These are phyloP conservation scores for Alternaria ethzedia DNA, from an alignment of 2,329 filamentous ascomycete genomes.

Conservation along the genomic window DNA sequence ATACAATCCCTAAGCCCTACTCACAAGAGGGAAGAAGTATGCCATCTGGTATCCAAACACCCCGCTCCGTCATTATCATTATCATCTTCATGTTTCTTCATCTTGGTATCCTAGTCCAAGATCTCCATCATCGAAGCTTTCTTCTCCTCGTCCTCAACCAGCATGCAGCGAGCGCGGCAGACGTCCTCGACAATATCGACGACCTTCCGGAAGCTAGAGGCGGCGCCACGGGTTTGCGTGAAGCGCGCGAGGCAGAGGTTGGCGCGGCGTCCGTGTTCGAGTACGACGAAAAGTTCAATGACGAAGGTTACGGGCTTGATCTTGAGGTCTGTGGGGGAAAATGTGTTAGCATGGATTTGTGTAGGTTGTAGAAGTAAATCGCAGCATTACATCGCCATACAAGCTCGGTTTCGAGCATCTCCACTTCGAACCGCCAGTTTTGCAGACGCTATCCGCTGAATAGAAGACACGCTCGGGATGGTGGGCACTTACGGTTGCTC, in stretches of 20 bases:
- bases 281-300: slow-evolving; percentile 84
- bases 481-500: slow-evolving; percentile 72
- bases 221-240: slow-evolving; percentile 89
- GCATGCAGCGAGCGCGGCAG: slow-evolving; percentile 67
- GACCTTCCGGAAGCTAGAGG: slow-evolving; percentile 84
- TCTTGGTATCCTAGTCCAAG: slow-evolving; percentile 30
- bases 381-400: slow-evolving; percentile 28
- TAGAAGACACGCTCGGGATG: slow-evolving; percentile 12
- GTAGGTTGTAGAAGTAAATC: not conserved
- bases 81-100: not conserved
- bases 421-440: slow-evolving; percentile 23
- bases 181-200: slow-evolving; percentile 76
- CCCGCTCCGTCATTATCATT: not conserved
- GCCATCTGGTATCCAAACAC: slow-evolving; percentile 15
- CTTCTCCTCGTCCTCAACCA: slow-evolving; percentile 66
- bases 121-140: slow-evolving; percentile 54
- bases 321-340: slow-evolving; percentile 66
- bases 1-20: not conserved
- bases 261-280: slow-evolving; percentile 80
- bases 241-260: slow-evolving; percentile 83
- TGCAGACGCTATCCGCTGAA: slow-evolving; percentile 24
- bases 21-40: slow-evolving; percentile 6
- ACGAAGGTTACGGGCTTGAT: slow-evolving; percentile 90
- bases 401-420: slow-evolving; percentile 18
- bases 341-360: slow-evolving; percentile 13